Evolutionary conservation across 768 basidiomycete species (phyloP).

Genomic region (Rhodotorula kratochvilovae): DNA sequence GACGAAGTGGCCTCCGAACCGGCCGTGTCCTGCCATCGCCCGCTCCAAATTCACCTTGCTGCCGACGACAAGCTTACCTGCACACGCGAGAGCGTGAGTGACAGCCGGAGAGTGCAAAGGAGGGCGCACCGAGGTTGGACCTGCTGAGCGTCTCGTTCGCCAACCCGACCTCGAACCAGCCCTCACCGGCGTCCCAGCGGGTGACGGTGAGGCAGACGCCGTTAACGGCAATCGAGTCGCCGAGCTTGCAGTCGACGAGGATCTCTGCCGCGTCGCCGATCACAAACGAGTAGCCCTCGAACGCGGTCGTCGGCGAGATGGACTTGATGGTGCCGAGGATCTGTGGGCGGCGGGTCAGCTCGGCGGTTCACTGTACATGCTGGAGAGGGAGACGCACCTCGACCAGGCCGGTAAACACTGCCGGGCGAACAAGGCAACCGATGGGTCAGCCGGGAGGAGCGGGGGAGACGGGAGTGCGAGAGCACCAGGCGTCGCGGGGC

Average conservation of each 20-base stretch:
- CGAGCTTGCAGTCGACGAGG: slow-evolving; percentile 80
- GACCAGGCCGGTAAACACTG: slow-evolving; percentile 45
- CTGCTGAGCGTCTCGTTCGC: slow-evolving; percentile 89
- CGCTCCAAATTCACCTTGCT: slow-evolving; percentile 87
- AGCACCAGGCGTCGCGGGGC: background rate
- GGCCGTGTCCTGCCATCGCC: slow-evolving; percentile 82
- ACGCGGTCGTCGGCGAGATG: slow-evolving; percentile 60
- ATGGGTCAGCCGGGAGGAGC: slow-evolving; percentile 8
- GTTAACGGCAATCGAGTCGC: slow-evolving; percentile 89
- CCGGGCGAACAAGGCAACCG: background rate
- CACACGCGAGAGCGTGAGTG: too few species aligned
- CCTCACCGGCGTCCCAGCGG: slow-evolving; percentile 59
- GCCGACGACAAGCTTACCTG: slow-evolving; percentile 73
- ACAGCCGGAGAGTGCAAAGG: too few species aligned
- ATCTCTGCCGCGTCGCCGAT: slow-evolving; percentile 68
- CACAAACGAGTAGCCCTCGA: slow-evolving; percentile 70
- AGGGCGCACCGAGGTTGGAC: slow-evolving; percentile 76
- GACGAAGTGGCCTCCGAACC: slow-evolving; percentile 97
- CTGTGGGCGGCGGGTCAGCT: slow-evolving; percentile 46
- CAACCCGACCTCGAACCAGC: slow-evolving; percentile 83
- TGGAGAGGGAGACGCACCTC: slow-evolving; percentile 32
- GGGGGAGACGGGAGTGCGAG: background rate
- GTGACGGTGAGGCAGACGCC: slow-evolving; percentile 85
- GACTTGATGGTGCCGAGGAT: slow-evolving; percentile 71
- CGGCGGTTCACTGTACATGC: too few species aligned